A percentile compares a stretch with the other conserved stretches of the same genome.
Evolutionary conservation across 345 rosid genomes (phyloP).

Genomic region (thale cress (Arabidopsis thaliana)): DNA sequence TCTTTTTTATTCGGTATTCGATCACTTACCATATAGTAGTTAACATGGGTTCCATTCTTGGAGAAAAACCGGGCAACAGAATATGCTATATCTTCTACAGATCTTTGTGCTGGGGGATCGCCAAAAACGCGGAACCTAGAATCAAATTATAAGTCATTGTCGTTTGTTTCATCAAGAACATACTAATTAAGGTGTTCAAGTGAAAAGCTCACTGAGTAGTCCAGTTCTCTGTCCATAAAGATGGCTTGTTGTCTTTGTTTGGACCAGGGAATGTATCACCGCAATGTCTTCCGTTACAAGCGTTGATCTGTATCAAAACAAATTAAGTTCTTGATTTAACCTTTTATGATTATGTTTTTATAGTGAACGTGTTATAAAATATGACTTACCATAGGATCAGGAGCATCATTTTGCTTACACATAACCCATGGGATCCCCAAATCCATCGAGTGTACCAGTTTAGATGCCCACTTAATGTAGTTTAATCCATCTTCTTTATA

Average conservation of each 20-base stretch:
- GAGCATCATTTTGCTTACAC: slow-evolving; percentile 93
- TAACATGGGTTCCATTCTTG: slow-evolving; percentile 77
- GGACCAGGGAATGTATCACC: slow-evolving; percentile 97
- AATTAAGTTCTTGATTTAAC: neutral
- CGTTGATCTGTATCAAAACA: slow-evolving; percentile 61
- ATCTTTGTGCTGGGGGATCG: slow-evolving; percentile 55
- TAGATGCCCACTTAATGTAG: slow-evolving; percentile 80
- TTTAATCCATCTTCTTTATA: slow-evolving; percentile 61
- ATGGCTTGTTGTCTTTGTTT: slow-evolving; percentile 75
- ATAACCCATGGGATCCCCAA: slow-evolving; percentile 92
- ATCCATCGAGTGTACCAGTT: slow-evolving; percentile 57
- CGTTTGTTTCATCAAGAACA: slow-evolving; percentile 2
- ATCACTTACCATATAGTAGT: slow-evolving; percentile 85
- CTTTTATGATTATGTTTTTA: neutral
- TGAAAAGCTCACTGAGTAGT: slow-evolving; percentile 77
- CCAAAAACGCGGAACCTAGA: slow-evolving; percentile 70
- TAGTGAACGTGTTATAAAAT: neutral
- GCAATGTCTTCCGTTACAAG: slow-evolving; percentile 98
- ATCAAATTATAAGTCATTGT: slow-evolving; percentile 28
- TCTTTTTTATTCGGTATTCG: neutral
- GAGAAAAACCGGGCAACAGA: slow-evolving; percentile 83
- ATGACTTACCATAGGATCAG: slow-evolving; percentile 70
- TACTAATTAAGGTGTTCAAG: neutral
- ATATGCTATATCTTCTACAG: slow-evolving; percentile 82
- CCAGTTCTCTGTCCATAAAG: slow-evolving; percentile 98